Evolutionary conservation across 1,284 basidiomycete species (phyloP), one percentile per base, ranked within the genome.

Genomic region (Takashimella tepidaria): DNA sequence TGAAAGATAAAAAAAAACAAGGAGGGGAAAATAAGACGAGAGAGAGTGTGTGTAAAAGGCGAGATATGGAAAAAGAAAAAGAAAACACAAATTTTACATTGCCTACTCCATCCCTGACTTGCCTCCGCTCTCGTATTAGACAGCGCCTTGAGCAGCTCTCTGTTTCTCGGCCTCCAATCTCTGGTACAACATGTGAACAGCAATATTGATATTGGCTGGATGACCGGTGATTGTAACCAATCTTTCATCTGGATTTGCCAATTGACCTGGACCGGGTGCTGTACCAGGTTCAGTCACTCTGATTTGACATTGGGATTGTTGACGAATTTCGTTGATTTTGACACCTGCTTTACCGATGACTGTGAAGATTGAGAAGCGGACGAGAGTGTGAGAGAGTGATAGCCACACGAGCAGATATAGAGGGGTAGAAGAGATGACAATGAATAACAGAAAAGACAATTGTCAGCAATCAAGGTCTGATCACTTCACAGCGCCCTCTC

Each of bases 301-400:
- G 76, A 99, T 98, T 68, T 95, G 88, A 72, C 91, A 93, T 20
- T 88, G 70, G 84, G 92, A 85, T 89, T 88, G 72, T 86, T 89
- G 65, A 51, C 96, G 83, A 64, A 99, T 97, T 78, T 99, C 96
- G 70, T 98, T 98, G 79, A 99, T 99, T 79, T 98, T 99, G 69
- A 86, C 86, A 3, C 96, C 96, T 22, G 92, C 95, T 76, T 98
- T 98, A 50, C 96, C 96, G 66, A 99, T 99, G 75, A 99, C 78
- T 67, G 63, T 49, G 20, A 47, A n/a, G n/a, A n/a, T n/a, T n/a
- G n/a, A n/a, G n/a, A n/a, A n/a, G n/a, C n/a, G n/a, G n/a, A n/a
- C n/a, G n/a, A n/a, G n/a, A n/a, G n/a, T n/a, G n/a, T n/a, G n/a
- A n/a, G n/a, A n/a, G n/a, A n/a, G n/a, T n/a, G n/a, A n/a, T n/a